Evolutionary conservation across 1,284 basidiomycete genomes (phyloP).

Genomic region (Prillingera fragicola): DNA sequence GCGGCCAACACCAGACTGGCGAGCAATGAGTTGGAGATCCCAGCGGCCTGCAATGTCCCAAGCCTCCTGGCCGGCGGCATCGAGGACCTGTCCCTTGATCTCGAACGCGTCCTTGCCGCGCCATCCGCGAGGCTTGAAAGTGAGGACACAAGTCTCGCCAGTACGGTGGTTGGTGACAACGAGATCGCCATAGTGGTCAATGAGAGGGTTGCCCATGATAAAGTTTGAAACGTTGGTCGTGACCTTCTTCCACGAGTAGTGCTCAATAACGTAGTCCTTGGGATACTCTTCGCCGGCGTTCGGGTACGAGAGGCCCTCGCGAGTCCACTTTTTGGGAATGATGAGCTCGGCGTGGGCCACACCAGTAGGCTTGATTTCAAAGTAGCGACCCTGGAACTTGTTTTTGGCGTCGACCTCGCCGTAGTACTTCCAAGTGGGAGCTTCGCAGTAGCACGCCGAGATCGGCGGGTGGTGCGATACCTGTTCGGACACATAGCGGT

Average conservation of each 20-base stretch:
- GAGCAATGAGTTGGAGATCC: conserved; percentile 89
- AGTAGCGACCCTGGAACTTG: conserved; percentile 92
- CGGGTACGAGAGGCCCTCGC: conserved; percentile 37
- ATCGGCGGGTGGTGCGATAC: conserved; percentile 96
- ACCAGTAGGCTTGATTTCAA: conserved; percentile 93
- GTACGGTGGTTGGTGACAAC: conserved; percentile 86
- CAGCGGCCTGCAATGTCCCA: conserved; percentile 92
- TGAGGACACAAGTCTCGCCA: conserved; percentile 79
- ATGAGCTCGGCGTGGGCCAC: conserved; percentile 83
- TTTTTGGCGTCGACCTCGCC: conserved; percentile 78
- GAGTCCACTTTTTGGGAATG: conserved; percentile 60
- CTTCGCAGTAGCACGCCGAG: conserved; percentile 93
- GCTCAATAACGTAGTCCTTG: conserved; percentile 39
- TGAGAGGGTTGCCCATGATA: conserved; percentile 85
- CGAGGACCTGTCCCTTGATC: conserved; percentile 78
- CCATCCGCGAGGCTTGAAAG: conserved; percentile 96
- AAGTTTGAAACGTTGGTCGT: conserved; percentile 91
- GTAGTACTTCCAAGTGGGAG: conserved; percentile 83
- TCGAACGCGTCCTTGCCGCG: conserved; percentile 85
- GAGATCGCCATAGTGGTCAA: conserved; percentile 97
- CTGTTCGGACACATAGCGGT: conserved; percentile 90
- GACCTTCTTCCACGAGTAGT: conserved; percentile 62
- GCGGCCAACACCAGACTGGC: conserved; percentile 60
- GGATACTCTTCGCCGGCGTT: conserved; percentile 39
- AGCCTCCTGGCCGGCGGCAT: conserved; percentile 59